Conservation (phyloP, 2,329 filamentous ascomycete species). For the Allantophomopsis cytisporea region DNA sequence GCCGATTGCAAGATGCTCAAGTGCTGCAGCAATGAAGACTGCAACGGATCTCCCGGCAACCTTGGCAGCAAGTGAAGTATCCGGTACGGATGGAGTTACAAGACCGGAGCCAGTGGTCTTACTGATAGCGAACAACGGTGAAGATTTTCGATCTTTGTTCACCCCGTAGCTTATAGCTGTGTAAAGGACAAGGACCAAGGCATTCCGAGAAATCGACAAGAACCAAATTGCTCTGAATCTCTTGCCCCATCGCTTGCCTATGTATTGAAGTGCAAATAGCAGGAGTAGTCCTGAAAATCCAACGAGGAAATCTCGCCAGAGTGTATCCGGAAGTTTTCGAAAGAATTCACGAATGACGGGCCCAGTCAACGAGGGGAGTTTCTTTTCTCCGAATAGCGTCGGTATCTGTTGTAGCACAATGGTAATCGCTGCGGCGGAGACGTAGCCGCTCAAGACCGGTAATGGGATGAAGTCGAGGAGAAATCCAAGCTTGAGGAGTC, state of each 20-base stretch:
- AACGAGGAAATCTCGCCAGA: no score
- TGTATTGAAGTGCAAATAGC: no score
- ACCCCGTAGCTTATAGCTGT: conserved; percentile 49
- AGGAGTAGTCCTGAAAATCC: no score
- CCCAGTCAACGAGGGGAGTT: conserved; percentile 35
- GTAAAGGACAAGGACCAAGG: conserved; percentile 45
- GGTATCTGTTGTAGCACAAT: conserved; percentile 51
- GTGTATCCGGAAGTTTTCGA: conserved; percentile 37
- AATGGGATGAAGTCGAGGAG: conserved; percentile 53
- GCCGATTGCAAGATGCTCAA: conserved; percentile 72
- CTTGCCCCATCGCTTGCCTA: conserved; percentile 39
- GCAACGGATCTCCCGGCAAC: conserved; percentile 57
- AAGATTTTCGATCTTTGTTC: conserved; percentile 26
- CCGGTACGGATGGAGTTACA: no score
- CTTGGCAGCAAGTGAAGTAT: no score
- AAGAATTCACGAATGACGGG: conserved; percentile 46
- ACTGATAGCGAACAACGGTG: no score
- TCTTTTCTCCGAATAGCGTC: conserved; percentile 11
- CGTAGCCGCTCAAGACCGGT: conserved; percentile 50
- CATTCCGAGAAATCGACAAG: conserved; percentile 44
- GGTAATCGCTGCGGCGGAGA: conserved; percentile 51
- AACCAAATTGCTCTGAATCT: conserved; percentile 45
- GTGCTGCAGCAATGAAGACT: conserved; percentile 63
- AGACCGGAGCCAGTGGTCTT: no score
- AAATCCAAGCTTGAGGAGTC: conserved; percentile 49